Percentiles rank a stretch among this genome's conserved stretches.
These are phyloP conservation scores for Geranium brycei DNA, from an alignment of 345 rosid species.

Conservation along the genomic window DNA sequence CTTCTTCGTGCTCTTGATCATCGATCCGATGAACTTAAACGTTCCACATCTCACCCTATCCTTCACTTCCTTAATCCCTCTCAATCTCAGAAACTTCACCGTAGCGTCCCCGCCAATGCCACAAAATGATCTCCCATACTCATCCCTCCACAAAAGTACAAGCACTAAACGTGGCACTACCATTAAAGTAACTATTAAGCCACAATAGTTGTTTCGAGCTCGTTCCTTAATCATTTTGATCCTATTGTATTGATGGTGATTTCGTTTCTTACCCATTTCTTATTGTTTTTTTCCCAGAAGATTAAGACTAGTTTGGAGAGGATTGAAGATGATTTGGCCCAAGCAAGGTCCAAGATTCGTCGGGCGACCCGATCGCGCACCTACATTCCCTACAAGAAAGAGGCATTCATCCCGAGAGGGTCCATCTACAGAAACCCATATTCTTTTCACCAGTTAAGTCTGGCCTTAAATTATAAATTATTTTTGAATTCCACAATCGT, in stretches of 20 bases:
- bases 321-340: conserved; percentile 28
- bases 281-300: conserved; percentile 1
- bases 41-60: neutral
- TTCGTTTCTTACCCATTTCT: no score
- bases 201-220: neutral
- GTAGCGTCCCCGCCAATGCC: neutral
- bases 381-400: conserved; percentile 21
- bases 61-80: neutral
- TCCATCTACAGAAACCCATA: conserved; percentile 36
- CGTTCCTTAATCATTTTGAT: neutral
- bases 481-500: no score
- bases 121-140: no score
- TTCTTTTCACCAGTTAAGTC: conserved; percentile 45
- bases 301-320: conserved; percentile 14
- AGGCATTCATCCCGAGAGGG: conserved; percentile 36
- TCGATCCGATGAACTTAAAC: neutral
- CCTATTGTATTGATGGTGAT: no score
- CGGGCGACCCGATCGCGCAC: conserved; percentile 28
- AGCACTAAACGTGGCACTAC: neutral
- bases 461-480: no score
- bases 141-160: neutral
- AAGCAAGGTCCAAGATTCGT: conserved; percentile 35
- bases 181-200: neutral
- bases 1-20: neutral
- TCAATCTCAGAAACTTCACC: neutral